Percentiles rank a stretch among this genome's conserved stretches.
Evolutionary conservation across 768 basidiomycete genomes (phyloP).

Genomic region (Neoboletus subvelutipes): DNA sequence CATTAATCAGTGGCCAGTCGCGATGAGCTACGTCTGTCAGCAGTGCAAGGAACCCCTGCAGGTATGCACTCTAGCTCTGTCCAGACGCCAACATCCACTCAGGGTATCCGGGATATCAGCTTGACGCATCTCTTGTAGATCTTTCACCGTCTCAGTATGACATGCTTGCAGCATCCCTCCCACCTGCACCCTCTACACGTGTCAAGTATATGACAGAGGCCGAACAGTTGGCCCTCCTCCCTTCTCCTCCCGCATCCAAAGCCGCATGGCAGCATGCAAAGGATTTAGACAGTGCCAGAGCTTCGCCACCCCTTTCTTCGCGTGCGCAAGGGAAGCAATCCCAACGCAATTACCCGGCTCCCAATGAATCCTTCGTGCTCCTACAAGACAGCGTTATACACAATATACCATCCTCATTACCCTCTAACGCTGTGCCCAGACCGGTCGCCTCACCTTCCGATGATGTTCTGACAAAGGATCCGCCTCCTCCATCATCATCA

Average conservation of each 20-base stretch:
- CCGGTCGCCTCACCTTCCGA: slow-evolving; percentile 41
- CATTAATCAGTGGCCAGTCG: too few relatives aligned
- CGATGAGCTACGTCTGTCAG: slow-evolving; percentile 65
- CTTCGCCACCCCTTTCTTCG: slow-evolving; percentile 45
- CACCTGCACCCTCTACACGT: slow-evolving; percentile 49
- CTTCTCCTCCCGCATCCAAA: slow-evolving; percentile 53
- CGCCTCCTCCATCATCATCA: slow-evolving; percentile 24
- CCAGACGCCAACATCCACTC: slow-evolving; percentile 7
- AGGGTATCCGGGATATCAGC: slow-evolving; percentile 36
- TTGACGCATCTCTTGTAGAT: slow-evolving; percentile 90
- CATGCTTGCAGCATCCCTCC: slow-evolving; percentile 71
- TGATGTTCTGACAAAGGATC: slow-evolving; percentile 24
- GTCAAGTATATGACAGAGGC: slow-evolving; percentile 39
- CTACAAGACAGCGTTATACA: slow-evolving; percentile 80
- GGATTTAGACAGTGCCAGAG: slow-evolving; percentile 34
- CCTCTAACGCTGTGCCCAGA: slow-evolving; percentile 44
- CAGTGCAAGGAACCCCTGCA: slow-evolving; percentile 91
- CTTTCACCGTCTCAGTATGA: slow-evolving; percentile 86
- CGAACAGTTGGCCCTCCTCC: slow-evolving; percentile 47
- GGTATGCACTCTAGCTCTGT: slow-evolving; percentile 38
- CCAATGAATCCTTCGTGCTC: slow-evolving; percentile 89
- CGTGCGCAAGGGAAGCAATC: slow-evolving; percentile 62
- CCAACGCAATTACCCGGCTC: slow-evolving; percentile 51
- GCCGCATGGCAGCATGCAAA: slow-evolving; percentile 63
- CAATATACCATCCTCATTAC: slow-evolving; percentile 58